Conservation (phyloP, 2,329 filamentous ascomycete genomes). For the Trichoderma endophyticum region DNA sequence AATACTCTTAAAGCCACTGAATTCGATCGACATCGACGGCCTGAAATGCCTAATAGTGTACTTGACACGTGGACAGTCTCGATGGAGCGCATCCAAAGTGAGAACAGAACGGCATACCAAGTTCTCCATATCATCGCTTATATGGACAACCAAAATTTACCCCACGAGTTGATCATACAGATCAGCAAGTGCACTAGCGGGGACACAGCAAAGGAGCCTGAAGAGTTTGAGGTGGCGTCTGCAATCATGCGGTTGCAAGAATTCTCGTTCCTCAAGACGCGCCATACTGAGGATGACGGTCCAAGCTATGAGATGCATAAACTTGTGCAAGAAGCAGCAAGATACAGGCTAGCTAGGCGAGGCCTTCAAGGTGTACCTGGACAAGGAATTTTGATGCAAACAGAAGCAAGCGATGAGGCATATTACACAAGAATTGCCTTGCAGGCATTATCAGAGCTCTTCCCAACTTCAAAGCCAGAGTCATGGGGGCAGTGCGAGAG, state of each 20-base stretch:
- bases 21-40: background rate
- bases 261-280: background rate
- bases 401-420: background rate
- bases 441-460: background rate
- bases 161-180: background rate
- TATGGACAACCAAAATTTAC: background rate
- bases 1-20: background rate
- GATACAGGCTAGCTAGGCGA: background rate
- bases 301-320: background rate
- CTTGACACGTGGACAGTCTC: background rate
- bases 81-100: background rate
- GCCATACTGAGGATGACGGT: background rate
- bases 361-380: background rate
- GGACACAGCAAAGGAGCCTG: rapidly evolving
- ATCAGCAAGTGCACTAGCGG: background rate
- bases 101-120: background rate
- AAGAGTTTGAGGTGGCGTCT: background rate
- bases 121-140: background rate
- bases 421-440: background rate
- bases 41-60: background rate
- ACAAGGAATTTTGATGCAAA: background rate
- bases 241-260: background rate
- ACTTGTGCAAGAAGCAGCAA: background rate
- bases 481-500: background rate
- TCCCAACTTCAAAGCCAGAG: background rate